Evolutionary conservation across 139 green algal species (phyloP).

Genomic region (Axilococcus clingmanii): DNA sequence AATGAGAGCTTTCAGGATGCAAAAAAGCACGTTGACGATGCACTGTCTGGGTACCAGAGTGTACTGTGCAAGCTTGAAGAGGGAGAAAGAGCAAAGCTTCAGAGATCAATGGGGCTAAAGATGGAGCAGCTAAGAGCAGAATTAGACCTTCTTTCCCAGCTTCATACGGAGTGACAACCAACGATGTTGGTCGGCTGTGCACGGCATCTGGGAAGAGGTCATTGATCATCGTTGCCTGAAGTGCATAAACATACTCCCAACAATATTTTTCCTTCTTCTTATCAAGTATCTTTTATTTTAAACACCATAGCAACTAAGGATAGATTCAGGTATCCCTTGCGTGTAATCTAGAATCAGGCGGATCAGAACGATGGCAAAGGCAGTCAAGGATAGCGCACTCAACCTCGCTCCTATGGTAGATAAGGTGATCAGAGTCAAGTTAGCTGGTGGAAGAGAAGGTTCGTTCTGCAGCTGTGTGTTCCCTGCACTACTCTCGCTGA

Average conservation of each 20-base stretch:
- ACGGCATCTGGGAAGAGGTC: neutral
- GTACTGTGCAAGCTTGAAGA: constrained; percentile 18
- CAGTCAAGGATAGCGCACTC: constrained; percentile 85
- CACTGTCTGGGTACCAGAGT: constrained; percentile 14
- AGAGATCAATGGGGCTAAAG: constrained; percentile 50
- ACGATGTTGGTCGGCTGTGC: no score
- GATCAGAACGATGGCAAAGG: neutral
- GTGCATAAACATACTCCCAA: no score
- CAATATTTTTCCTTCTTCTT: no score
- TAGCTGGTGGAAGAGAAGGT: constrained; percentile 87
- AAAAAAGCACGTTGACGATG: constrained; percentile 17
- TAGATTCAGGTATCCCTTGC: no score
- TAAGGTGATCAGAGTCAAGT: constrained; percentile 89
- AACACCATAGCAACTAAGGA: no score
- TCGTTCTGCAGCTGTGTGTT: neutral
- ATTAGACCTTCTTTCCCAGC: constrained; percentile 22
- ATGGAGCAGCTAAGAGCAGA: constrained; percentile 59
- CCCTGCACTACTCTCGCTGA: neutral
- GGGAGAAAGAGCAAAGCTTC: constrained; percentile 23
- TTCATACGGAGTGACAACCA: no score
- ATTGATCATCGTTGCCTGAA: neutral
- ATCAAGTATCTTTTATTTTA: no score
- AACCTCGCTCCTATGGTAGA: constrained; percentile 94
- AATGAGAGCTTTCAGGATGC: constrained; percentile 32
- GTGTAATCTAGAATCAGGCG: no score